Evolutionary conservation across 306 rosid genomes (phyloP), one percentile per base, ranked within the genome.

Genomic region (Adenanthera pavonina): DNA sequence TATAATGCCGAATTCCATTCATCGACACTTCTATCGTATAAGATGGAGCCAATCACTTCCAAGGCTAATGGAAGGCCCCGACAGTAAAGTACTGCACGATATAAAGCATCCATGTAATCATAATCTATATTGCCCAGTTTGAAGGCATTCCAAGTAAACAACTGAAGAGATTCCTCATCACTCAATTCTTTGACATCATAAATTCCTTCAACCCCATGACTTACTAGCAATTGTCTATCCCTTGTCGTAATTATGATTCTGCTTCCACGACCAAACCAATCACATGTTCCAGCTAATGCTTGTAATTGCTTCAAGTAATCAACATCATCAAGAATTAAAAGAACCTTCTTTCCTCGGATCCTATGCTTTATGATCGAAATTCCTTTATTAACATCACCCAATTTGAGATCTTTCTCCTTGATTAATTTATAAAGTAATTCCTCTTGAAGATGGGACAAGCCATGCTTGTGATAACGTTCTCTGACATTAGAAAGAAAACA

Each of bases 191-290:
- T 4, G 4, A 44, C 70, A 16, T 59, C 14, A 25, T 57, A 43
- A 6, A 12, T 59, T 13, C 8, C 13, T 13, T 57, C 70, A 20
- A 75, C 43, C 7, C 68, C 56, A 43, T 43, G 80, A 46, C 8
- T 0, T 2, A 0, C 17, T 62, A 76, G 7, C 72, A 76, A 61
- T 43, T 59, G 59, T 15, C 12, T 76, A n/a, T 61, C 20, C 30
- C 80, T 44, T 2, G 72, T 76, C 8, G 72, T 76, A 3, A 76
- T 76, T 1, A 76, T 30, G 10, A 76, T 15, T 48, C 33, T 76
- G 7, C 72, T 76, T 4, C 60, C 72, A 43, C 9, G 3, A 3
- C 80, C 80, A 49, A 77, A 77, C 80, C 80, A 77, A 64, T 62
- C 61, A 44, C 0, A 0, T 2, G 5, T 30, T 60, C 75, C 75